phyloP scores from a whole-genome alignment of 768 basidiomycete genomes.

The Pleurotus cornucopiae region DNA sequence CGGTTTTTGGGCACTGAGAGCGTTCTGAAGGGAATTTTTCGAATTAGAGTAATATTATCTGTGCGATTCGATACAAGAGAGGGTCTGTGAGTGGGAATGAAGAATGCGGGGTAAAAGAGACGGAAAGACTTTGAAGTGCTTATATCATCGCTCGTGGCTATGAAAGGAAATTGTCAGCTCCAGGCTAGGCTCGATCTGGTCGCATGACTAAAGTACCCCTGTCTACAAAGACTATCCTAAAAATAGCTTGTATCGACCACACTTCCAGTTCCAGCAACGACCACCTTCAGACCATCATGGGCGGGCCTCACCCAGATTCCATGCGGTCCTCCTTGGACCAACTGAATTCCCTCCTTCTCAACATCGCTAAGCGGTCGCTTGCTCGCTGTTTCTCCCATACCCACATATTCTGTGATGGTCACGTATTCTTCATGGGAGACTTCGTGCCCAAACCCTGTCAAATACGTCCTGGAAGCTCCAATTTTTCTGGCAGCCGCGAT shows the following conservation, averaged over 20 bases:
- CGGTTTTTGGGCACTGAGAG: constrained; percentile 11
- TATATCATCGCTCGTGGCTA: background rate
- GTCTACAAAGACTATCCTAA: background rate
- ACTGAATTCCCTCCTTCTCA: constrained; percentile 30
- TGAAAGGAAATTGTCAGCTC: constrained; percentile 6
- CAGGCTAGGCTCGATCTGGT: constrained; percentile 1
- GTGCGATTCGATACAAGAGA: no score
- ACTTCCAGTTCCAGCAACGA: constrained; percentile 33
- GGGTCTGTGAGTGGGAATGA: background rate
- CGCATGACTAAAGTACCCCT: background rate
- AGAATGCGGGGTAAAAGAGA: constrained; percentile 8
- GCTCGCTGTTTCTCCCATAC: constrained; percentile 26
- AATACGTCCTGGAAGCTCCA: constrained; percentile 59
- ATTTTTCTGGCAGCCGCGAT: constrained; percentile 52
- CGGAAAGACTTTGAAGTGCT: background rate
- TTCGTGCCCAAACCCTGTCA: constrained; percentile 76
- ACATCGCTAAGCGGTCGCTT: constrained; percentile 21
- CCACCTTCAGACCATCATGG: constrained; percentile 67
- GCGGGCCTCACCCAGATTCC: constrained; percentile 65
- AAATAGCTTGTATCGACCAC: constrained; percentile 54
- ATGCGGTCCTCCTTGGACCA: constrained; percentile 41
- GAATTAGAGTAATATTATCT: background rate
- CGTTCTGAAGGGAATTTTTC: background rate
- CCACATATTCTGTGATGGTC: constrained; percentile 43
- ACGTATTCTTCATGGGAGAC: constrained; percentile 75